These are phyloP conservation scores for Rickenella mellea DNA, from an alignment of 768 basidiomycete genomes.

Conservation along the genomic window DNA sequence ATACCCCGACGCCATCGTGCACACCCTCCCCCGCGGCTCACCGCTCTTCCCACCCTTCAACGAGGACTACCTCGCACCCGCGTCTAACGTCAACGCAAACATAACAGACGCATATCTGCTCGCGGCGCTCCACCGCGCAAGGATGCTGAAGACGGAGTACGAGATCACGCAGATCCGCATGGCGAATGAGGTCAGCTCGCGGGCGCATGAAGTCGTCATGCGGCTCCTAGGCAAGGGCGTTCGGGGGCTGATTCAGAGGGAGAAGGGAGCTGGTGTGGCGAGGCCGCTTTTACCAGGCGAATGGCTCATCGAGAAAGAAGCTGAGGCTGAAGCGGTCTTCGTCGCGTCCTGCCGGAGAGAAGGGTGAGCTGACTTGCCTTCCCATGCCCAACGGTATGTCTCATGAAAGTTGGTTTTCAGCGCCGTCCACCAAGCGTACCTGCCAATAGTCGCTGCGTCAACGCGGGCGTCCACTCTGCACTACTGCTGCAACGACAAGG, in stretches of 20 bases:
- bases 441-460: conserved; percentile 86
- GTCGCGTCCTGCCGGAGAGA: conserved; percentile 82
- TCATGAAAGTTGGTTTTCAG: conserved; percentile 29
- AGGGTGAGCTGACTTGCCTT: conserved; percentile 44
- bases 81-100: conserved; percentile 23
- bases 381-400: background rate
- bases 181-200: conserved; percentile 80
- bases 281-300: conserved; percentile 59
- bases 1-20: conserved; percentile 48
- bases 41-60: conserved; percentile 45
- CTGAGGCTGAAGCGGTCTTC: conserved; percentile 90
- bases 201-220: conserved; percentile 91
- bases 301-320: conserved; percentile 88
- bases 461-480: conserved; percentile 84
- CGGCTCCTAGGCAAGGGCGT: conserved; percentile 73
- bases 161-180: conserved; percentile 71
- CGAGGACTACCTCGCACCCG: conserved; percentile 28
- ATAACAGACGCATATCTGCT: conserved; percentile 60
- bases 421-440: conserved; percentile 79
- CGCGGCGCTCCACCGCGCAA: conserved; percentile 67
- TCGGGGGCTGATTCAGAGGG: conserved; percentile 40
- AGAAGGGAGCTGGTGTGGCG: conserved; percentile 26
- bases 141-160: conserved; percentile 64
- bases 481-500: conserved; percentile 88
- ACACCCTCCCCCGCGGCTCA: conserved; percentile 48